A percentile compares a stretch with the other conserved stretches of the same genome.
Evolutionary conservation across 2,329 filamentous ascomycete species (phyloP).

Genomic region (Trichoderma sp.): DNA sequence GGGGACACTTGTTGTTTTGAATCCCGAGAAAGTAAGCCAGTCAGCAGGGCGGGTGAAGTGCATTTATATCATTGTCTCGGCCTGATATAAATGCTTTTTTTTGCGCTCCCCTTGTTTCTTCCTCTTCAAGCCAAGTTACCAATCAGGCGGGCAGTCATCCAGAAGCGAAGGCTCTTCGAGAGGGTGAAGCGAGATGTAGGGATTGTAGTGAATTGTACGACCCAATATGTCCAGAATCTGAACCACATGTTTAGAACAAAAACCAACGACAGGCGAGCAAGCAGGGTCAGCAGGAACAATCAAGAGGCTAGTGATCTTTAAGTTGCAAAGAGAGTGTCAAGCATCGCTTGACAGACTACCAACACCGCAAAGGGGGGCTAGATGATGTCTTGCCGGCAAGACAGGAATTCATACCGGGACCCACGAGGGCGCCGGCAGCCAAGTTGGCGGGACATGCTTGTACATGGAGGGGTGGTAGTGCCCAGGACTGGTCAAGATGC

Average conservation of each 20-base stretch:
- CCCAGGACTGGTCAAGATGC: neutral
- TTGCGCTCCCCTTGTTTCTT: neutral
- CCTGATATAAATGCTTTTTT: slow-evolving; percentile 1
- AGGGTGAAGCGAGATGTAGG: slow-evolving; percentile 29
- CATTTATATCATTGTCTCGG: slow-evolving; percentile 15
- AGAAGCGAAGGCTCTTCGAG: slow-evolving; percentile 15
- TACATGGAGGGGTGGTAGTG: slow-evolving; percentile 1
- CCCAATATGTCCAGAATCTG: slow-evolving; percentile 37
- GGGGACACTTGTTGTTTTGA: neutral
- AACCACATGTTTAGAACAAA: slow-evolving; percentile 37
- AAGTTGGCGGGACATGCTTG: slow-evolving; percentile 33
- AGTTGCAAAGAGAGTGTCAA: slow-evolving; percentile 7
- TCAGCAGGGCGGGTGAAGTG: slow-evolving; percentile 10
- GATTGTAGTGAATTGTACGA: slow-evolving; percentile 34
- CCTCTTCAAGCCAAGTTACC: neutral
- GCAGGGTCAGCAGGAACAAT: slow-evolving; percentile 6
- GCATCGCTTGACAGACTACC: slow-evolving; percentile 18
- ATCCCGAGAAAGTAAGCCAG: slow-evolving; percentile 3
- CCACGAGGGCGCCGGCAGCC: slow-evolving; percentile 30
- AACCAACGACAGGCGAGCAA: slow-evolving; percentile 33
- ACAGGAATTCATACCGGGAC: slow-evolving; percentile 24
- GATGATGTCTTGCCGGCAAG: slow-evolving; percentile 22
- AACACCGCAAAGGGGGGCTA: slow-evolving; percentile 21
- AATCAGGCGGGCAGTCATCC: slow-evolving; percentile 7
- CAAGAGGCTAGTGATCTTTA: slow-evolving; percentile 17